phyloP scores from a whole-genome alignment of 257 asterid genomes.

The Nicotiana benthamiana region DNA sequence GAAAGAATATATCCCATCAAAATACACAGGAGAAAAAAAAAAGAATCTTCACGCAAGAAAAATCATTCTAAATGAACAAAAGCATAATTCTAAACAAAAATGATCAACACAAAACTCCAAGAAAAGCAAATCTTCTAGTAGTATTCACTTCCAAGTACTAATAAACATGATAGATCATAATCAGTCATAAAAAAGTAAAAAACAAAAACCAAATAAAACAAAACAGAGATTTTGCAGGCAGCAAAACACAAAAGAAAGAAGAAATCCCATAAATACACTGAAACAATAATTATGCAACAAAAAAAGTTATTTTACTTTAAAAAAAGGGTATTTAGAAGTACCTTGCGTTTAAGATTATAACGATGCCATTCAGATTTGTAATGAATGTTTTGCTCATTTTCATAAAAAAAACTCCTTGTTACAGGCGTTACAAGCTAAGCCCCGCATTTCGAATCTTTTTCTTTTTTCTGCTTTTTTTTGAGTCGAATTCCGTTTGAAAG shows the following conservation, averaged over 20 bases:
- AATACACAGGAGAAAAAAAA: not conserved
- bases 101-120: not conserved
- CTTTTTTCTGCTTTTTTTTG: not conserved
- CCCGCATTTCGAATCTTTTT: constrained; percentile 26
- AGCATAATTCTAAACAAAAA: too few species aligned
- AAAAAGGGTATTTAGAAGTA: not conserved
- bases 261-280: not conserved
- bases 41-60: too few species aligned
- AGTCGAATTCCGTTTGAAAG: not conserved
- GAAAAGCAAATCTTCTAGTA: not conserved
- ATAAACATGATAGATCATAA: not conserved
- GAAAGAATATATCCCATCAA: too few species aligned
- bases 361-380: constrained; percentile 97
- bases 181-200: too few species aligned
- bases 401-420: constrained; percentile 53
- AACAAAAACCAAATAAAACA: too few species aligned
- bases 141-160: not conserved
- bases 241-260: not conserved
- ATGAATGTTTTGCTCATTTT: constrained; percentile 67
- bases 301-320: too few species aligned
- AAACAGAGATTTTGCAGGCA: not conserved
- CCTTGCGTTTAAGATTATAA: constrained; percentile 95
- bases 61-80: not conserved
- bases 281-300: too few species aligned
- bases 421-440: constrained; percentile 73